Evolutionary conservation across 495 filamentous ascomycete genomes (phyloP).

Genomic region (Xylaria castorea): DNA sequence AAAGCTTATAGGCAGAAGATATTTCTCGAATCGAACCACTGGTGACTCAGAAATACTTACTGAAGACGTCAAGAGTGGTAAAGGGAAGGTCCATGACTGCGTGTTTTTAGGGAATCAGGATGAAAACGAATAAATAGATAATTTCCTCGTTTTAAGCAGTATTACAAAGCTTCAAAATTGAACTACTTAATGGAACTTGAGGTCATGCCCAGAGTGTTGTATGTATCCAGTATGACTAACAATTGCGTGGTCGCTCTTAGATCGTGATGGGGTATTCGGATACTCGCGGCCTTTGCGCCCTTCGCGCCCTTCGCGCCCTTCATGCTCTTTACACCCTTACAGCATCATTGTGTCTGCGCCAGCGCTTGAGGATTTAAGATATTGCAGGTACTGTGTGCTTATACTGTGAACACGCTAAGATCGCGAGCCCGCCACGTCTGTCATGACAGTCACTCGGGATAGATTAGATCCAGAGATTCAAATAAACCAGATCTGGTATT

Average conservation of each 20-base stretch:
- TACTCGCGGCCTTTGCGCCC: slow-evolving; percentile 6
- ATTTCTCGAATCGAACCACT: background rate
- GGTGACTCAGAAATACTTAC: background rate
- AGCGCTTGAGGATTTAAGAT: background rate
- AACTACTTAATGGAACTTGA: background rate
- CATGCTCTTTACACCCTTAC: background rate
- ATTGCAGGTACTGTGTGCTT: background rate
- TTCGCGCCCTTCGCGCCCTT: background rate
- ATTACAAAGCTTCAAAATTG: background rate
- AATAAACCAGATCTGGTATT: background rate
- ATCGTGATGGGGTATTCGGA: background rate
- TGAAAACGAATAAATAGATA: background rate
- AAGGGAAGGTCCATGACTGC: slow-evolving; percentile 52
- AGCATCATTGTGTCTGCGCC: background rate
- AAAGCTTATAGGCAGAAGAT: background rate
- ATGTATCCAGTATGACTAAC: slow-evolving; percentile 18
- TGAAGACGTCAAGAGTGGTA: slow-evolving; percentile 74
- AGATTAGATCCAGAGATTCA: background rate
- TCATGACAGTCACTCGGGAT: background rate
- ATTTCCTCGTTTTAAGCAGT: background rate
- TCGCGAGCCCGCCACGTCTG: too few relatives aligned
- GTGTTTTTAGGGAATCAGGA: background rate
- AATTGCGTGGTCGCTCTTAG: background rate
- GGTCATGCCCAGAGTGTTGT: background rate
- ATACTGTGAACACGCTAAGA: background rate